Conservation (phyloP, 2,329 filamentous ascomycete species). For the Calonectria montana region DNA sequence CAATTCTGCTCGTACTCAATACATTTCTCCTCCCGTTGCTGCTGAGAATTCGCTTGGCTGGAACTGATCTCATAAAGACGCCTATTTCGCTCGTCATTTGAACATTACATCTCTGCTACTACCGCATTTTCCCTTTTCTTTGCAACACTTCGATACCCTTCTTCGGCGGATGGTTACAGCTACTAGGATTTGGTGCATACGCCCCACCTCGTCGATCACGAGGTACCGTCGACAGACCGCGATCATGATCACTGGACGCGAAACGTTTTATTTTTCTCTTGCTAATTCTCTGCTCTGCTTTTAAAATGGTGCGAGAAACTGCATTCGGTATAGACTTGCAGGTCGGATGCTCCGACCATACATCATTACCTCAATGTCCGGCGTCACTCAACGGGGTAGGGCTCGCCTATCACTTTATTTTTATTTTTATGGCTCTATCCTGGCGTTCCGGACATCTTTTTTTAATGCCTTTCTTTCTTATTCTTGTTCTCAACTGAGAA, state of each 20-base stretch:
- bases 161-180: conserved; percentile 42
- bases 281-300: conserved; percentile 35
- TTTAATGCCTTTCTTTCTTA: conserved; percentile 37
- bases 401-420: conserved; percentile 36
- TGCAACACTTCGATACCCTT: conserved; percentile 48
- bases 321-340: conserved; percentile 43
- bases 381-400: conserved; percentile 42
- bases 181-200: conserved; percentile 31
- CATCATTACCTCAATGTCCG: conserved; percentile 33
- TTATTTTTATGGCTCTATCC: conserved; percentile 43
- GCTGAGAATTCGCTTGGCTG: conserved; percentile 95
- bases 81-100: conserved; percentile 27
- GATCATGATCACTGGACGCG: conserved; percentile 36
- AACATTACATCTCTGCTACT: conserved; percentile 36
- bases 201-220: conserved; percentile 7
- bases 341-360: conserved; percentile 34
- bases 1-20: conserved; percentile 66
- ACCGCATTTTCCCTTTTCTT: conserved; percentile 38
- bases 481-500: conserved; percentile 29
- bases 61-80: conserved; percentile 69
- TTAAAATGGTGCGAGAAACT: conserved; percentile 32
- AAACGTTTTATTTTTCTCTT: conserved; percentile 37
- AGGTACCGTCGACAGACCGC: conserved; percentile 20
- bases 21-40: conserved; percentile 91
- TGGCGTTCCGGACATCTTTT: conserved; percentile 41